Evolutionary conservation across 2,329 filamentous ascomycete genomes (phyloP).

Genomic region (Calonectria hawksworthii): DNA sequence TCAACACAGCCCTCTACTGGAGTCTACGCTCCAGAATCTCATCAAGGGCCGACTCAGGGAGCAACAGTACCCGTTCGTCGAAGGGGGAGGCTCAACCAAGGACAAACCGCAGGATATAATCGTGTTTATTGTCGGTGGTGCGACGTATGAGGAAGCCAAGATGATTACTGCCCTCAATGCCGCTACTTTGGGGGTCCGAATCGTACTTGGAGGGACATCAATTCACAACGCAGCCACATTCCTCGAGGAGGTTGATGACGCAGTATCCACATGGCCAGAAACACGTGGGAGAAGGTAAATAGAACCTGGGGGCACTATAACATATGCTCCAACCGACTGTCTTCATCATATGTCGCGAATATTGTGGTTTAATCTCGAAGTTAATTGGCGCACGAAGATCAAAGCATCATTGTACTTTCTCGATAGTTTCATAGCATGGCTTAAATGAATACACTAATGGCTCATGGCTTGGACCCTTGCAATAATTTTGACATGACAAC

Average conservation of each 20-base stretch:
- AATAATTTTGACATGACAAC: constrained; percentile 23
- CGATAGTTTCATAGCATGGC: constrained; percentile 31
- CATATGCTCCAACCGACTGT: no score
- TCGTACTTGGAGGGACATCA: constrained; percentile 89
- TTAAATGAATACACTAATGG: constrained; percentile 29
- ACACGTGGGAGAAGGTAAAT: constrained; percentile 51
- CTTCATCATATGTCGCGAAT: not conserved
- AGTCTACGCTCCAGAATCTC: constrained; percentile 89
- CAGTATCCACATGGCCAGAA: constrained; percentile 89
- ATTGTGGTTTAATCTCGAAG: not conserved
- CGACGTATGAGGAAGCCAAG: constrained; percentile 97
- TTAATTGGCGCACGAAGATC: not conserved
- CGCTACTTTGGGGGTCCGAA: constrained; percentile 86
- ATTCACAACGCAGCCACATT: constrained; percentile 92
- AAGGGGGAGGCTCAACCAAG: constrained; percentile 85
- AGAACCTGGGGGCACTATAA: no score
- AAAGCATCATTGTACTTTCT: not conserved
- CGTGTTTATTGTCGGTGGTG: constrained; percentile 93
- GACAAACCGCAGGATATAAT: constrained; percentile 98
- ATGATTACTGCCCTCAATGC: constrained; percentile 96
- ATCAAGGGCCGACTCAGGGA: constrained; percentile 92
- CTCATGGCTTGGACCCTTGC: not conserved
- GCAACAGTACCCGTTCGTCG: constrained; percentile 92
- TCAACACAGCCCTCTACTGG: constrained; percentile 91
- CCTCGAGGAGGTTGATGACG: constrained; percentile 91